Conservation (phyloP, 108 stramenopile species). For the Skeletonema menzelii region DNA sequence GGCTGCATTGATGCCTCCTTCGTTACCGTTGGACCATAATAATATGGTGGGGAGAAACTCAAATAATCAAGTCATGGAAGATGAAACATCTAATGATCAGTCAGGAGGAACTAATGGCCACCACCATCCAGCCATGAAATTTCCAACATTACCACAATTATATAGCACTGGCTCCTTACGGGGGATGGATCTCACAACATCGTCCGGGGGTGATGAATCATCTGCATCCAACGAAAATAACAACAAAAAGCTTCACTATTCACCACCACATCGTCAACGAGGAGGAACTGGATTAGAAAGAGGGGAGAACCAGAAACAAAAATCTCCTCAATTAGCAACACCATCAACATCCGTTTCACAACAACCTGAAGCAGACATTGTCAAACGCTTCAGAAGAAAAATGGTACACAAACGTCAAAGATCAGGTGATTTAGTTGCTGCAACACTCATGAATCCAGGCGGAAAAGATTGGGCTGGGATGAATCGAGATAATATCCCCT, state of each 20-base stretch:
- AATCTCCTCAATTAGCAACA: not conserved
- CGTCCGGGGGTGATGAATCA: not conserved
- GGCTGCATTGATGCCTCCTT: not conserved
- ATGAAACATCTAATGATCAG: not conserved
- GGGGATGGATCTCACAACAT: not conserved
- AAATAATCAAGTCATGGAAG: not conserved
- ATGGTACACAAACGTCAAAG: slow-evolving; percentile 41
- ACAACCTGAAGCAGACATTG: not conserved
- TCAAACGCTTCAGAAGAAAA: slow-evolving; percentile 6
- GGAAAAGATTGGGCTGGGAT: slow-evolving; percentile 65
- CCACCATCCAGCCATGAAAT: not conserved
- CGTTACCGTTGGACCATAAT: not conserved
- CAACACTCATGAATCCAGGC: slow-evolving; percentile 44
- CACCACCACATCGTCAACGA: not conserved
- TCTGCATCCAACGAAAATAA: not conserved
- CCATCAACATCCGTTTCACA: not conserved
- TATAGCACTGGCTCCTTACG: not conserved
- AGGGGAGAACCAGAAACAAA: not conserved
- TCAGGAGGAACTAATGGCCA: not conserved
- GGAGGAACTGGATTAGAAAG: not conserved
- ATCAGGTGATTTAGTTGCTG: slow-evolving; percentile 66
- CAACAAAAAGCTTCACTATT: not conserved
- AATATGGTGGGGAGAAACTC: not conserved
- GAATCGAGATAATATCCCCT: slow-evolving; percentile 48
- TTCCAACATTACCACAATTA: not conserved